These are phyloP conservation scores for Corynespora cassiicola DNA, from an alignment of 2,329 filamentous ascomycete genomes.

Conservation along the genomic window DNA sequence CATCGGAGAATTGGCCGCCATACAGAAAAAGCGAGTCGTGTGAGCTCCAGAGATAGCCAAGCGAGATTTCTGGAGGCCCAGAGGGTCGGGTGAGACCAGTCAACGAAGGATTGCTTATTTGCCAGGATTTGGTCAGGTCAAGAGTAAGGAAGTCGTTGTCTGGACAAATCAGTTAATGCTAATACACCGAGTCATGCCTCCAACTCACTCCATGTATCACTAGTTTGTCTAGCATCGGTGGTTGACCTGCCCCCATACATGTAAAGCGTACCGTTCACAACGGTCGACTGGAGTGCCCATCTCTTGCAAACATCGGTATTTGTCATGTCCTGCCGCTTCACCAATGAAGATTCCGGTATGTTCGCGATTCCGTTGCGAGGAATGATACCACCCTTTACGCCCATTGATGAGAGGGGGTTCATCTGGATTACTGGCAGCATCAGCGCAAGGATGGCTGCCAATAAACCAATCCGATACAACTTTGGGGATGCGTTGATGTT, in stretches of 20 bases:
- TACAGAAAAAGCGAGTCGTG: slow-evolving; percentile 74
- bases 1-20: slow-evolving; percentile 75
- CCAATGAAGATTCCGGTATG: slow-evolving; percentile 26
- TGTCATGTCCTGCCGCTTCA: slow-evolving; percentile 38
- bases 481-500: slow-evolving; percentile 21
- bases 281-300: slow-evolving; percentile 55
- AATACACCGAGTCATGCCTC: slow-evolving; percentile 5
- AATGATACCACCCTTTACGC: slow-evolving; percentile 34
- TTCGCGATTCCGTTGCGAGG: slow-evolving; percentile 24
- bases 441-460: slow-evolving; percentile 38
- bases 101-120: slow-evolving; percentile 67
- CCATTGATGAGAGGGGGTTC: slow-evolving; percentile 28
- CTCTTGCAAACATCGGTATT: slow-evolving; percentile 43
- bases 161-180: slow-evolving; percentile 12
- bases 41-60: slow-evolving; percentile 80
- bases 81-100: slow-evolving; percentile 68
- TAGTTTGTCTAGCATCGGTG: slow-evolving; percentile 61
- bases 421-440: slow-evolving; percentile 41
- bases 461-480: slow-evolving; percentile 34
- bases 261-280: slow-evolving; percentile 78
- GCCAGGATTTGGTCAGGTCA: slow-evolving; percentile 77
- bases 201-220: slow-evolving; percentile 72
- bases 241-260: slow-evolving; percentile 76
- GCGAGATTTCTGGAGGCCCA: slow-evolving; percentile 73
- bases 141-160: slow-evolving; percentile 72